Evolutionary conservation across 148 eudicot genomes (phyloP).

Genomic region (Gaultheria prostrata): DNA sequence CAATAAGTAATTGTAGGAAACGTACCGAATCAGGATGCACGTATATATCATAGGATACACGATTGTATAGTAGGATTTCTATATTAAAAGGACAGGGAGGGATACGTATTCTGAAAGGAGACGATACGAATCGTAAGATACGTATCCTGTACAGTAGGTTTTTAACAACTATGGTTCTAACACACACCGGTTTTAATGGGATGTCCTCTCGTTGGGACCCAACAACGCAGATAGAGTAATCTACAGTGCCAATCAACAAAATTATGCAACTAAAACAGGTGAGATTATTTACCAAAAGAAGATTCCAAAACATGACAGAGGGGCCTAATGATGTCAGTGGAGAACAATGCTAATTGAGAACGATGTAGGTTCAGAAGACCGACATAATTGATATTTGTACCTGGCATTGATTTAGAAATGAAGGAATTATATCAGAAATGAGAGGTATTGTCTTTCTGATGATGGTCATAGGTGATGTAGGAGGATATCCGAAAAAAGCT

Average conservation of each 20-base stretch:
- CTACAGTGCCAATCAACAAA: not conserved
- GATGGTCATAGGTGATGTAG: not conserved
- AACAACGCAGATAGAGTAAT: not conserved
- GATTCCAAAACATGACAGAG: not conserved
- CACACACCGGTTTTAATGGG: not conserved
- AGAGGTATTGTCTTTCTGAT: not conserved
- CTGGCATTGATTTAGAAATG: not conserved
- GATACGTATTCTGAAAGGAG: too few species aligned
- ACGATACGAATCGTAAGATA: too few species aligned
- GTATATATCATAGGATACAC: too few species aligned
- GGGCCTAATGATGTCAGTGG: not conserved
- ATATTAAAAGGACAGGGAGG: too few species aligned
- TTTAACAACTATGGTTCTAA: too few species aligned
- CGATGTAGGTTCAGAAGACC: not conserved
- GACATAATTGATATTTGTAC: not conserved
- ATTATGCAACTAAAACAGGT: not conserved
- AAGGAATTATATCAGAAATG: not conserved
- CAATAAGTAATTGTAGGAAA: too few species aligned
- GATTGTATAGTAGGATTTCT: too few species aligned
- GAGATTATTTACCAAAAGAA: not conserved
- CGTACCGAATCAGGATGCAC: too few species aligned
- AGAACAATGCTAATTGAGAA: not conserved
- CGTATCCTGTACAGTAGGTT: too few species aligned
- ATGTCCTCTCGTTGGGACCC: not conserved
- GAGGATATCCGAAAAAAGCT: not conserved